phyloP scores from a whole-genome alignment of 2,329 filamentous ascomycete genomes.

The Fusarium metavorans region DNA sequence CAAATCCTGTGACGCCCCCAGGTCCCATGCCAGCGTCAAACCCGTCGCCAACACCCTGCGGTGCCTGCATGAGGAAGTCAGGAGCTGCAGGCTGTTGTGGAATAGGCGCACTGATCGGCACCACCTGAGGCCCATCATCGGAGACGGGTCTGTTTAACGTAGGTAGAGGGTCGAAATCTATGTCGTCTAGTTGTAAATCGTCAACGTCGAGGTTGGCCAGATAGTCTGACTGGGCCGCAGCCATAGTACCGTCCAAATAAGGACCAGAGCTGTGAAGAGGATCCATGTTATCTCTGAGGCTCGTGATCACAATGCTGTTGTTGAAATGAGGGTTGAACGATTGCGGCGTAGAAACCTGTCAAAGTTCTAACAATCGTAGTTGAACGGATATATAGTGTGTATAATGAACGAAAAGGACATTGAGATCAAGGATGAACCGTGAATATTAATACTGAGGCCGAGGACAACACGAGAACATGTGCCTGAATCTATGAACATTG shows the following conservation, averaged over 20 bases:
- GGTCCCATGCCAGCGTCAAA: not conserved
- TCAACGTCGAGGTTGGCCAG: not conserved
- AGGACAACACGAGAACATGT: not conserved
- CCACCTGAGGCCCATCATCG: not conserved
- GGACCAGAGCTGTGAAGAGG: not conserved
- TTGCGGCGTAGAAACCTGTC: not conserved
- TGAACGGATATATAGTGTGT: not conserved
- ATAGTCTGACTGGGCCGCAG: not conserved
- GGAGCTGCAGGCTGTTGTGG: not conserved
- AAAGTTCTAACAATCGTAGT: not conserved
- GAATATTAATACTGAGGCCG: constrained; percentile 22
- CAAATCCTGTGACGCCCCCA: not conserved
- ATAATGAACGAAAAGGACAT: not conserved
- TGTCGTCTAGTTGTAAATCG: not conserved
- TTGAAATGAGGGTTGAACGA: not conserved
- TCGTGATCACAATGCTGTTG: not conserved
- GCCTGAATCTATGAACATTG: constrained; percentile 14
- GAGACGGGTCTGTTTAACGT: not conserved
- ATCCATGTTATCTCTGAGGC: not conserved
- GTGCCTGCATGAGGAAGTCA: not conserved
- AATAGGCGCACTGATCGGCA: not conserved
- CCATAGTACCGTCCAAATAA: not conserved
- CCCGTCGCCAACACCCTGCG: not conserved
- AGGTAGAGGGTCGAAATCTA: not conserved
- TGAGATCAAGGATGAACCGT: not conserved